phyloP scores from a whole-genome alignment of 2,329 filamentous ascomycete genomes.

The Clarireedia paspali region DNA sequence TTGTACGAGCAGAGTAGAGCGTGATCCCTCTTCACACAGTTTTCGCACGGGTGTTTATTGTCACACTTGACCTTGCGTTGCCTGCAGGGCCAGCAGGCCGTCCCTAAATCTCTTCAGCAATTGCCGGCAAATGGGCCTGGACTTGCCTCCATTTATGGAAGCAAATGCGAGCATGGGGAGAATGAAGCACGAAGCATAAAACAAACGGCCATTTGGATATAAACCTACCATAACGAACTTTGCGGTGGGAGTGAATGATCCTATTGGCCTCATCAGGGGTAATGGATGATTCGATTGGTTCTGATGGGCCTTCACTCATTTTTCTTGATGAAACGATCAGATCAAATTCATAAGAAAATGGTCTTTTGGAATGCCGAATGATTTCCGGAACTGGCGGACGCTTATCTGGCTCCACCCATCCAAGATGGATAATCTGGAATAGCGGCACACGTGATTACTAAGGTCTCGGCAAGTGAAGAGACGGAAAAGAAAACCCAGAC shows the following conservation, averaged over 20 bases:
- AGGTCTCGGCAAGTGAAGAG: background rate
- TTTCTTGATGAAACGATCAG: slow-evolving; percentile 3
- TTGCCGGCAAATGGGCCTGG: background rate
- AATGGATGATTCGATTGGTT: slow-evolving; percentile 18
- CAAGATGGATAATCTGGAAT: background rate
- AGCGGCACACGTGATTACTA: background rate
- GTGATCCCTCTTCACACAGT: slow-evolving; percentile 60
- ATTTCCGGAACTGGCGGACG: slow-evolving; percentile 5
- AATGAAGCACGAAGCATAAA: background rate
- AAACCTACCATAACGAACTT: slow-evolving; percentile 57
- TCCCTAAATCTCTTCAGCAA: slow-evolving; percentile 19
- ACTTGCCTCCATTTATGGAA: background rate
- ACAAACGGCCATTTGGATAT: background rate
- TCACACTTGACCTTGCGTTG: slow-evolving; percentile 64
- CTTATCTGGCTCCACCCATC: slow-evolving; percentile 3
- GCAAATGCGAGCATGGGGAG: slow-evolving; percentile 1
- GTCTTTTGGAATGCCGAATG: slow-evolving; percentile 3
- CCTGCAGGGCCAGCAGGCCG: slow-evolving; percentile 54
- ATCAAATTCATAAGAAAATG: slow-evolving; percentile 2
- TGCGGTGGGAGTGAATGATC: slow-evolving; percentile 62
- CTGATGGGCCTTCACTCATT: slow-evolving; percentile 19
- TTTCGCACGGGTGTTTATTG: slow-evolving; percentile 61
- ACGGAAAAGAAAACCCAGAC: background rate
- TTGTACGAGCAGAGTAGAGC: slow-evolving; percentile 60
- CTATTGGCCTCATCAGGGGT: slow-evolving; percentile 54